Percentiles rank a stretch among this genome's conserved stretches.
phyloP scores from a whole-genome alignment of 768 basidiomycete genomes.

The Harrya chromipes region DNA sequence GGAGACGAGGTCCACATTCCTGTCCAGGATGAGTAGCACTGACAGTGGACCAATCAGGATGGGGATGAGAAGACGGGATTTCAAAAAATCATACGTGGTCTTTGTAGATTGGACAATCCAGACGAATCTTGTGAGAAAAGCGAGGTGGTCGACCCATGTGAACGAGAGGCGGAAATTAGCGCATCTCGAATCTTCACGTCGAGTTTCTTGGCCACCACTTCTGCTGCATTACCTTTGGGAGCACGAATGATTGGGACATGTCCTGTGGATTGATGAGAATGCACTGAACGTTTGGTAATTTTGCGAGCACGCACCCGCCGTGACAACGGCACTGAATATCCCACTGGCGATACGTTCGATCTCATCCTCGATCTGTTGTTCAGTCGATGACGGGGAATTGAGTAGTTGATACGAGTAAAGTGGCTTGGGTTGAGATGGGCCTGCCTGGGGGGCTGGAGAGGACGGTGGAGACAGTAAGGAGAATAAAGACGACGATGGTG shows the following conservation, averaged over 20 bases:
- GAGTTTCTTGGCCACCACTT: slow-evolving; percentile 97
- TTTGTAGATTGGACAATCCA: slow-evolving; percentile 80
- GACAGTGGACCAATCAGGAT: slow-evolving; percentile 8
- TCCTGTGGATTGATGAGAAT: slow-evolving; percentile 42
- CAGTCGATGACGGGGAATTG: slow-evolving; percentile 87
- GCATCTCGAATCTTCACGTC: slow-evolving; percentile 90
- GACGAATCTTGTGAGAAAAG: slow-evolving; percentile 79
- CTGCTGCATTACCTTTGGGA: slow-evolving; percentile 94
- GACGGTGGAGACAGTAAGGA: slow-evolving; percentile 71
- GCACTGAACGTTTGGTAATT: not conserved
- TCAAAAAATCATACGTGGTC: slow-evolving; percentile 62
- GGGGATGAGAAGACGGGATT: not conserved
- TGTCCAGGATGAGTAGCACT: slow-evolving; percentile 93
- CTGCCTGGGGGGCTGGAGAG: slow-evolving; percentile 32
- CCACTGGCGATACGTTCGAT: slow-evolving; percentile 90
- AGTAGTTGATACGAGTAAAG: slow-evolving; percentile 78
- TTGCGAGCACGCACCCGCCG: slow-evolving; percentile 57
- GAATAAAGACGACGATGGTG: slow-evolving; percentile 90
- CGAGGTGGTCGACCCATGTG: slow-evolving; percentile 51
- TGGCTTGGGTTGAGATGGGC: slow-evolving; percentile 36
- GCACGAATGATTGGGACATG: slow-evolving; percentile 94
- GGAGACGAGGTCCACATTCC: slow-evolving; percentile 92
- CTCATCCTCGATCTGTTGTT: slow-evolving; percentile 89
- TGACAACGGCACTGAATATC: slow-evolving; percentile 87
- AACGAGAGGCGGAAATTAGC: slow-evolving; percentile 65